Evolutionary conservation across 805 yeast genomes (phyloP).

Genomic region (Nakazawaea ishiwadae): DNA sequence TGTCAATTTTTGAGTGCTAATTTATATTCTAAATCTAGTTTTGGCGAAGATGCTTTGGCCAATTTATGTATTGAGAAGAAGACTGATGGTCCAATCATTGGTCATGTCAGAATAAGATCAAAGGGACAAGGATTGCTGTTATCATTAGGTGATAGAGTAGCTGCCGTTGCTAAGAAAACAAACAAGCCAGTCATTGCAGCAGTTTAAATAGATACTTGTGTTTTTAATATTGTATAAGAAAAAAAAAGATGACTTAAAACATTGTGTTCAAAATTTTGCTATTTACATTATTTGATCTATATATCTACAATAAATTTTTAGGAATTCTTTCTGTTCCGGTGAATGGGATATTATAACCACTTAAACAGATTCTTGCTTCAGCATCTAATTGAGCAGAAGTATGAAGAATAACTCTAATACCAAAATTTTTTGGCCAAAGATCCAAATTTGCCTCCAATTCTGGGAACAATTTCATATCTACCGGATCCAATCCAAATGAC

Average conservation of each 20-base stretch:
- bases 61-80: conserved; percentile 89
- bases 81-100: conserved; percentile 70
- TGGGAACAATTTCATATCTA: conserved; percentile 80
- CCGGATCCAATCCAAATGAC: conserved; percentile 75
- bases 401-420: conserved; percentile 78
- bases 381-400: conserved; percentile 88
- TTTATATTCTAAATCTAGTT: conserved; percentile 83
- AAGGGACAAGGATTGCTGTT: conserved; percentile 97
- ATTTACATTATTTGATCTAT: neutral
- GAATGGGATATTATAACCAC: conserved; percentile 82
- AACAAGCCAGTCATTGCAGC: conserved; percentile 31
- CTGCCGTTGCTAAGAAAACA: conserved; percentile 66
- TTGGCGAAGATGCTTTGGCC: conserved; percentile 97
- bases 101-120: conserved; percentile 94
- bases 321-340: conserved; percentile 43
- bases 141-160: conserved; percentile 90
- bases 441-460: conserved; percentile 90
- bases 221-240: no score
- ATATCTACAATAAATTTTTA: conserved; percentile 17
- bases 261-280: no score
- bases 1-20: conserved; percentile 93
- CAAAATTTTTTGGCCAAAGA: conserved; percentile 81
- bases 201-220: conserved; percentile 18
- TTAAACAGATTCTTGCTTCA: conserved; percentile 80
- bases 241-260: no score